These are phyloP conservation scores for Capniomyces stellatus DNA, from an alignment of 371 early-diverging fungal species.

Conservation along the genomic window DNA sequence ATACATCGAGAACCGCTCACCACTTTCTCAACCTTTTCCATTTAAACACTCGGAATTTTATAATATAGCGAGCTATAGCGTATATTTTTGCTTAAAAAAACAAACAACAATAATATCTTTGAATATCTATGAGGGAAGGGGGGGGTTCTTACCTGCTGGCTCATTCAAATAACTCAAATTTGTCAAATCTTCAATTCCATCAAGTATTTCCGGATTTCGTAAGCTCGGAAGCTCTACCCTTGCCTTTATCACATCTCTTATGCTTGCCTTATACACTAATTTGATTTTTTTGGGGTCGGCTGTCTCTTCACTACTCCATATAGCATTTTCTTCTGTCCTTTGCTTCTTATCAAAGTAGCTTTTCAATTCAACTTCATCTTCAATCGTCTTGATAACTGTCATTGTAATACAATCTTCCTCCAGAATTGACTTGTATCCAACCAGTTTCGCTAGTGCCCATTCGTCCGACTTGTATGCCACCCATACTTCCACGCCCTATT, in stretches of 20 bases:
- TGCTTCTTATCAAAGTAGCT: background rate
- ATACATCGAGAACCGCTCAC: too few species aligned
- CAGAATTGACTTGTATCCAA: too few species aligned
- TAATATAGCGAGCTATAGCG: too few species aligned
- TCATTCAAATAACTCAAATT: constrained; percentile 83
- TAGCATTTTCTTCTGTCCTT: background rate
- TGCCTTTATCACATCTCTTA: background rate
- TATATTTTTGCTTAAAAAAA: too few species aligned
- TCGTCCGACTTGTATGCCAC: background rate
- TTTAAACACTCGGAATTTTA: too few species aligned
- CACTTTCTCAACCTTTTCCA: too few species aligned
- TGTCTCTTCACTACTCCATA: background rate
- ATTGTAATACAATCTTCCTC: background rate
- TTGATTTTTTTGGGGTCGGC: background rate
- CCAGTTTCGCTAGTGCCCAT: background rate
- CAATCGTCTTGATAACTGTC: background rate
- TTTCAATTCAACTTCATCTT: background rate
- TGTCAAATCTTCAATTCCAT: constrained; percentile 83
- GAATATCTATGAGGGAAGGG: too few species aligned
- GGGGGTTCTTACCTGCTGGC: constrained; percentile 42
- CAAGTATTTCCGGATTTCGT: constrained; percentile 69
- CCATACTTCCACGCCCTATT: constrained; percentile 3
- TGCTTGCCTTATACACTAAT: background rate
- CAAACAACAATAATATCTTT: too few species aligned
- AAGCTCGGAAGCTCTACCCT: constrained; percentile 15